Evolutionary conservation across 2,329 filamentous ascomycete species (phyloP).

Genomic region (Sarocladiaceae sp.): DNA sequence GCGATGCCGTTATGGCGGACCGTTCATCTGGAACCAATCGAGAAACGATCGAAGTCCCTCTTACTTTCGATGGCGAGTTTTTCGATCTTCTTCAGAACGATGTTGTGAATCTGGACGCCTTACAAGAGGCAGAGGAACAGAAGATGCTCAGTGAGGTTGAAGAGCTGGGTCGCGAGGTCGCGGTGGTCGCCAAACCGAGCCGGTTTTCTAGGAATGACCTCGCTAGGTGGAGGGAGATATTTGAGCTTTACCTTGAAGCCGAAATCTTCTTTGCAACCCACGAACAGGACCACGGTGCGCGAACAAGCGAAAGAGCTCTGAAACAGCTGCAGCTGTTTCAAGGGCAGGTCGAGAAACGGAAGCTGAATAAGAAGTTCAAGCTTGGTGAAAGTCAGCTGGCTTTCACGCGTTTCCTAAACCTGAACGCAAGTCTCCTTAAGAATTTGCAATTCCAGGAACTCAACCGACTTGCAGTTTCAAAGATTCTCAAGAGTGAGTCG

Average conservation of each 20-base stretch:
- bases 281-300: constrained; percentile 62
- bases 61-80: constrained; percentile 73
- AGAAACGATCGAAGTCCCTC: constrained; percentile 60
- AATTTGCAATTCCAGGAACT: constrained; percentile 80
- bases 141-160: constrained; percentile 58
- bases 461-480: constrained; percentile 68
- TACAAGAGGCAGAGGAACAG: constrained; percentile 61
- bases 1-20: not conserved
- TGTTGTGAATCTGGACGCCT: constrained; percentile 58
- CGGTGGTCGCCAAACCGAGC: constrained; percentile 57
- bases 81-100: constrained; percentile 70
- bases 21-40: constrained; percentile 11
- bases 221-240: constrained; percentile 71
- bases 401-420: constrained; percentile 60
- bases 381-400: constrained; percentile 58
- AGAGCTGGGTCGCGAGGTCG: constrained; percentile 57
- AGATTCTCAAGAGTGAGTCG: constrained; percentile 76
- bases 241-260: constrained; percentile 73
- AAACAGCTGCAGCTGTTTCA: constrained; percentile 67
- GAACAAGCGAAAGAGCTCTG: constrained; percentile 59
- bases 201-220: constrained; percentile 60
- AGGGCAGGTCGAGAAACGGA: constrained; percentile 54
- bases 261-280: constrained; percentile 76
- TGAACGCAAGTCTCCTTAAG: constrained; percentile 72
- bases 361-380: constrained; percentile 57